Percentiles rank a stretch among this genome's conserved stretches.
phyloP scores from a whole-genome alignment of 441 rosid species.

The Syzygium malaccense region DNA sequence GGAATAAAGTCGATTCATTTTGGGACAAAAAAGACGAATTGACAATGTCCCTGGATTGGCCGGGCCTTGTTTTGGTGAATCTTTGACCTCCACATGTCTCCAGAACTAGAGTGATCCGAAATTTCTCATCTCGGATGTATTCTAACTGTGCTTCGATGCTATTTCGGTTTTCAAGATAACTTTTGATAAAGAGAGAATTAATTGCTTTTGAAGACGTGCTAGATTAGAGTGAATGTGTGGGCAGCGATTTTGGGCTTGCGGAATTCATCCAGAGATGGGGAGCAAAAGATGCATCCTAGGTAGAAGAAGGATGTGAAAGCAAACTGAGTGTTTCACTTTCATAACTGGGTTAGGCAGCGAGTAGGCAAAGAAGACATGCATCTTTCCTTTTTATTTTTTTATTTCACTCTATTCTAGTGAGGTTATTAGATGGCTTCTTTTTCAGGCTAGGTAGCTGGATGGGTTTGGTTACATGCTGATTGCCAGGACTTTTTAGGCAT shows the following conservation, averaged over 20 bases:
- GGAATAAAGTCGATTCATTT: not conserved
- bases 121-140: not conserved
- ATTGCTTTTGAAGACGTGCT: not conserved
- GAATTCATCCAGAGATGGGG: not conserved
- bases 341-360: not conserved
- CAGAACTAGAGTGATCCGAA: not conserved
- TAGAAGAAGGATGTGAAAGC: not conserved
- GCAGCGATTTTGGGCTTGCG: not conserved
- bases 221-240: not conserved
- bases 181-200: not conserved
- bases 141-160: not conserved
- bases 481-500: not conserved
- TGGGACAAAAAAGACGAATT: not conserved
- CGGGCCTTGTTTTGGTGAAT: not conserved
- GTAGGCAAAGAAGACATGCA: not conserved
- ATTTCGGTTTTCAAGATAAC: not conserved
- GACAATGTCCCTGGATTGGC: not conserved
- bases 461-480: not conserved
- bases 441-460: not conserved
- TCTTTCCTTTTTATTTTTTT: not conserved
- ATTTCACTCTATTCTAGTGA: not conserved
- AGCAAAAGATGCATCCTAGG: not conserved
- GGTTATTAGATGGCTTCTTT: not conserved
- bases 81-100: not conserved
- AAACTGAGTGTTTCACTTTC: not conserved